A percentile compares a stretch with the other conserved stretches of the same genome.
Conservation (phyloP, 2,329 filamentous ascomycete species). For the Colletotrichum kahawae region DNA sequence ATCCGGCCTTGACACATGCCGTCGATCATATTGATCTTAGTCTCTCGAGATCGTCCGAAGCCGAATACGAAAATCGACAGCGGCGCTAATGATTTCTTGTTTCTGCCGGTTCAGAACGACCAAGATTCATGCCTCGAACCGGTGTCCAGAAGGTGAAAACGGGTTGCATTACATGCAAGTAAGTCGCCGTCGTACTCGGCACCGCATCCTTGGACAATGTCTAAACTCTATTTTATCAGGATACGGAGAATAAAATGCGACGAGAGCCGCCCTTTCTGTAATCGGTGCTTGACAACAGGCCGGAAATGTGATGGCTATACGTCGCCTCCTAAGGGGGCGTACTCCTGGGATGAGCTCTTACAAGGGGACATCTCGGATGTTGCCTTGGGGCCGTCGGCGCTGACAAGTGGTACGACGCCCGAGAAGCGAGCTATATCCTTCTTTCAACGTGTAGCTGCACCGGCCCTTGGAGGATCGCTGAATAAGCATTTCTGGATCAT, state of each 20-base stretch:
- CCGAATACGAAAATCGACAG: not conserved
- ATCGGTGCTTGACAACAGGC: slow-evolving; percentile 18
- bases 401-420: not conserved
- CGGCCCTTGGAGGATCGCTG: slow-evolving; percentile 22
- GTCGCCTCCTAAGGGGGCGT: not conserved
- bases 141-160: slow-evolving; percentile 16
- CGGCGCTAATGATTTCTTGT: not conserved
- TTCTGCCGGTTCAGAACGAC: not conserved
- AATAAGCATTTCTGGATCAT: slow-evolving; percentile 26
- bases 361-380: not conserved
- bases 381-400: not conserved
- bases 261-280: slow-evolving; percentile 21
- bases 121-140: not conserved
- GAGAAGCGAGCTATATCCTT: slow-evolving; percentile 21
- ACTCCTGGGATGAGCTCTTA: not conserved
- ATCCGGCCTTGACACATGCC: not conserved
- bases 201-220: not conserved
- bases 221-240: not conserved
- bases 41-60: not conserved
- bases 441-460: slow-evolving; percentile 22
- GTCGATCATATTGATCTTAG: not conserved
- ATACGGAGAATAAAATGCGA: slow-evolving; percentile 22
- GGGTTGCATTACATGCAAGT: slow-evolving; percentile 25
- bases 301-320: slow-evolving; percentile 22
- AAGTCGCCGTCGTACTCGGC: not conserved